Evolutionary conservation across 805 yeast genomes (phyloP).

Genomic region (Candida dendrica): DNA sequence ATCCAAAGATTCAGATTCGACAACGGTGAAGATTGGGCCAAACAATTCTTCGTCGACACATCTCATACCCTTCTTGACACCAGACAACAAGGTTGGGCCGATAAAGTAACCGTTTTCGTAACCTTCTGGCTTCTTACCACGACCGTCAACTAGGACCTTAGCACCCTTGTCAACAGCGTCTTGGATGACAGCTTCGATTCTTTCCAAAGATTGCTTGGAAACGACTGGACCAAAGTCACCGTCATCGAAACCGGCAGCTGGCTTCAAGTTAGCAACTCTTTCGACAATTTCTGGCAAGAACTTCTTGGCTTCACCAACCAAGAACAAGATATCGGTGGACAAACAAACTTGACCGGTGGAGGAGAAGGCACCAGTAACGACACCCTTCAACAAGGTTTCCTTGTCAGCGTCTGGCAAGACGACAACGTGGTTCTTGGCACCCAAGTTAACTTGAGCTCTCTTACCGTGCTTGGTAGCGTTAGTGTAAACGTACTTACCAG

Average conservation of each 20-base stretch:
- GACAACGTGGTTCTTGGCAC: conserved; percentile 74
- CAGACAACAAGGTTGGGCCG: conserved; percentile 60
- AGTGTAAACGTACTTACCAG: conserved; percentile 66
- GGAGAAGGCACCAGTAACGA: conserved; percentile 73
- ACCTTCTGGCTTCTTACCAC: conserved; percentile 36
- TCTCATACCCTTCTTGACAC: conserved; percentile 60
- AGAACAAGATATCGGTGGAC: conserved; percentile 68
- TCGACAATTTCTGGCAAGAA: conserved; percentile 57
- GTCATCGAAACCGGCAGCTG: conserved; percentile 60
- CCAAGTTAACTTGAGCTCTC: conserved; percentile 71
- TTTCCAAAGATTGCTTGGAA: conserved; percentile 47
- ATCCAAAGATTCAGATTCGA: conserved; percentile 56
- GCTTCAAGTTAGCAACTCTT: conserved; percentile 49
- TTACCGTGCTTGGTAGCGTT: conserved; percentile 63
- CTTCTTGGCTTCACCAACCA: conserved; percentile 56
- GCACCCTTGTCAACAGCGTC: conserved; percentile 61
- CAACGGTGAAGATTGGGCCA: conserved; percentile 66
- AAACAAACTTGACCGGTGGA: conserved; percentile 84
- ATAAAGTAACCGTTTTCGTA: conserved; percentile 63
- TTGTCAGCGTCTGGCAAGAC: conserved; percentile 69
- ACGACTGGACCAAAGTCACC: conserved; percentile 71
- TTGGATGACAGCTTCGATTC: conserved; percentile 48
- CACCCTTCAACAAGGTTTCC: conserved; percentile 52
- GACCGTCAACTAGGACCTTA: conserved; percentile 54
- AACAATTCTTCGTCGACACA: conserved; percentile 71